phyloP scores from a whole-genome alignment of 192 early-diverging fungal species.

The Podila epicladia region DNA sequence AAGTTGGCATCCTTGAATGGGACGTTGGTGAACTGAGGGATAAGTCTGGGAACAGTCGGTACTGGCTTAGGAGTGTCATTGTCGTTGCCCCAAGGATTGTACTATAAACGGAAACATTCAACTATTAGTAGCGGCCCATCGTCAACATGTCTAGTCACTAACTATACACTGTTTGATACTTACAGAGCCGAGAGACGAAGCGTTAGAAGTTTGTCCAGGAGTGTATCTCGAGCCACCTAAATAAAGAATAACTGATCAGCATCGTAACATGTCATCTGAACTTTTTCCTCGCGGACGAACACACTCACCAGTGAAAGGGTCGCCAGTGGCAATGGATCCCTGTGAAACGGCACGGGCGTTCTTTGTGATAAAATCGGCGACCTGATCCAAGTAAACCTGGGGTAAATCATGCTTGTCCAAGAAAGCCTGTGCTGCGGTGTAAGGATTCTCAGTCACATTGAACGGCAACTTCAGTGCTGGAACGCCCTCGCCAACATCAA shows the following conservation, averaged over 20 bases:
- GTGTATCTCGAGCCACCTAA: conserved; percentile 71
- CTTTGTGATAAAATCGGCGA: conserved; percentile 92
- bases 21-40: conserved; percentile 59
- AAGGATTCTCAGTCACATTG: conserved; percentile 94
- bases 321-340: conserved; percentile 54
- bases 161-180: not conserved
- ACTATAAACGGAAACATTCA: conserved; percentile 10
- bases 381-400: conserved; percentile 89
- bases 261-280: too few relatives aligned
- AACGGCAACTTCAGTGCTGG: conserved; percentile 93
- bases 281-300: not conserved
- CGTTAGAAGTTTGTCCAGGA: conserved; percentile 43
- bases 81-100: conserved; percentile 41
- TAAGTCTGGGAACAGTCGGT: conserved; percentile 15
- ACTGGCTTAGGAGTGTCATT: conserved; percentile 27
- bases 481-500: conserved; percentile 87
- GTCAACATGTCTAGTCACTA: not conserved
- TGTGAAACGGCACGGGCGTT: conserved; percentile 78
- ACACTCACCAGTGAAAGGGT: conserved; percentile 63
- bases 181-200: conserved; percentile 19
- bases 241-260: conserved; percentile 12
- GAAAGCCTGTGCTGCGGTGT: conserved; percentile 91
- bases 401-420: conserved; percentile 82
- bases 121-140: conserved; percentile 11
- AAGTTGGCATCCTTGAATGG: conserved; percentile 78